Conservation (phyloP, 345 rosid genomes). For the Euphorbia pulcherrima region DNA sequence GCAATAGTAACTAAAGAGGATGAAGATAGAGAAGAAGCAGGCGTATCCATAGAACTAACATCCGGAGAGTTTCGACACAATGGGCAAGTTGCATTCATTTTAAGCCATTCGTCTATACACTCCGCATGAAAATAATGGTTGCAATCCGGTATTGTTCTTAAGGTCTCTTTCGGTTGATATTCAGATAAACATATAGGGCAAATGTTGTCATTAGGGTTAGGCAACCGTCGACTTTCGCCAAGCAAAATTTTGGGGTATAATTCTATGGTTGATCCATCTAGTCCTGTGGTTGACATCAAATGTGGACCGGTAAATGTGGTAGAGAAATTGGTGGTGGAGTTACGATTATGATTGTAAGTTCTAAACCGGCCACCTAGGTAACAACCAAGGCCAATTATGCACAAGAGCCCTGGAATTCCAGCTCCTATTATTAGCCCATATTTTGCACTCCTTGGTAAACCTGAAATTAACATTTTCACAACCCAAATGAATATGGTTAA, state of each 20-base stretch:
- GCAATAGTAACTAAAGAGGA: neutral
- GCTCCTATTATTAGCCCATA: slow-evolving; percentile 46
- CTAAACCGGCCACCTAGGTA: slow-evolving; percentile 25
- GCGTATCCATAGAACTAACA: neutral
- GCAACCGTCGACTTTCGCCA: slow-evolving; percentile 51
- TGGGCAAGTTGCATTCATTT: slow-evolving; percentile 49
- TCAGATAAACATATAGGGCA: slow-evolving; percentile 57
- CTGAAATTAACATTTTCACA: slow-evolving; percentile 8
- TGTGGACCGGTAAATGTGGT: neutral
- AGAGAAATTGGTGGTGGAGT: neutral
- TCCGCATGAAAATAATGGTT: slow-evolving; percentile 58
- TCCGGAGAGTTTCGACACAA: slow-evolving; percentile 55
- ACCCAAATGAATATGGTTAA: neutral
- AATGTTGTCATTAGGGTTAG: slow-evolving; percentile 39
- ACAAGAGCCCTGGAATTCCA: slow-evolving; percentile 46
- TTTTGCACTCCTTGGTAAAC: slow-evolving; percentile 39
- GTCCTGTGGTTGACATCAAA: slow-evolving; percentile 18
- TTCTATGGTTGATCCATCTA: slow-evolving; percentile 41
- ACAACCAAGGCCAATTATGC: slow-evolving; percentile 33
- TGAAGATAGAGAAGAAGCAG: slow-evolving; percentile 6
- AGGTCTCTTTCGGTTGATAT: slow-evolving; percentile 46
- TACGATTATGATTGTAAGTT: neutral
- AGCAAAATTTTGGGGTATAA: slow-evolving; percentile 51
- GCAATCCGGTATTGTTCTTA: slow-evolving; percentile 54
- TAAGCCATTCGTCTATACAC: slow-evolving; percentile 62